Base-by-base conservation (phyloP, 192 early-diverging fungal genomes). In the Podila epigama region DNA sequence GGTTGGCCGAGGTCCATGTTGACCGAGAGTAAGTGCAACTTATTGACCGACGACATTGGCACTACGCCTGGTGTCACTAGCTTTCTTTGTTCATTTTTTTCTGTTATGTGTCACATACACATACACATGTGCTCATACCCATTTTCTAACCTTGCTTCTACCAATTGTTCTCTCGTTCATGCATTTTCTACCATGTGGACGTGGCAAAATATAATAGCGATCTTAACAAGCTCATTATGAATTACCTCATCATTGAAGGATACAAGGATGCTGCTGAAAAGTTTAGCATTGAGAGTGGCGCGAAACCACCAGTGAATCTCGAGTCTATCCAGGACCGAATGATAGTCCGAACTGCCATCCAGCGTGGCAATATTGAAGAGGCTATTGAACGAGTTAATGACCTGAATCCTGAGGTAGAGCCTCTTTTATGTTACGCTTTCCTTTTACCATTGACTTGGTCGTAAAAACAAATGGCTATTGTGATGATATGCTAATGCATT, bases 191-290 rank as follows among this genome's bases (percentile, higher is more conserved):
- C 25, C 32, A n/a, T n/a, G n/a, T n/a, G n/a, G n/a, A n/a, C n/a
- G n/a, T n/a, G n/a, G n/a, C n/a, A n/a, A n/a, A n/a, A n/a, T 29
- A 27, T 12, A 25, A 25, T 81, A 92, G 94, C 27, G 96, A 98
- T 81, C 85, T 99, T 48, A 98, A 98, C 88, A 95, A 95, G 78
- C 89, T 99, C 27, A 89, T 99, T 36, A 98, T 99, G 97, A 97
- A 99, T 86, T 99, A 99, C 61, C 82, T 99, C 25, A 91, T 98
- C 13, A 96, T 99, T 51, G 98, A 99, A 80, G 98, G 98, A 9
- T 98, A 96, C 87, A 98, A 97, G 81, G 96, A 98, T 73, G 98
- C 98, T 0, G 98, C 96, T 0, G 94, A 98, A 81, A 94, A 96
- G 81, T 98, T 99, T 69, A 92, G 91, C 69, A 75, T 87, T 37